These are phyloP conservation scores for Dendrocalamus sinicus DNA, from an alignment of 176 grass and related monocot genomes.

Conservation along the genomic window DNA sequence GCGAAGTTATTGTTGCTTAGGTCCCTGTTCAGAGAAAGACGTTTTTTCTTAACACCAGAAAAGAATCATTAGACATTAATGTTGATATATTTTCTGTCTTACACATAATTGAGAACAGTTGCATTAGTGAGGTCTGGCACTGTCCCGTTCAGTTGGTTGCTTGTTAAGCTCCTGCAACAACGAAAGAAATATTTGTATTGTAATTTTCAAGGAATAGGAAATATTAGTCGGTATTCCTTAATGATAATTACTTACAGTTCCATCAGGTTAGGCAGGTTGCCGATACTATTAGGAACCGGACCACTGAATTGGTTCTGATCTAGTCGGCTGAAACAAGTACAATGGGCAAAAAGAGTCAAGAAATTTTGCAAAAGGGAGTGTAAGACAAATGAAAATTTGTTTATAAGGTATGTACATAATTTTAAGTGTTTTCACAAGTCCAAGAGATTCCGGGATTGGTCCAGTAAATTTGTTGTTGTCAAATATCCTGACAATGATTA, in stretches of 20 bases:
- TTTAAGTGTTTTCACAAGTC: conserved; percentile 53
- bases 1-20: conserved; percentile 64
- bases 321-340: conserved; percentile 60
- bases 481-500: conserved; percentile 65
- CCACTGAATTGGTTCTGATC: conserved; percentile 68
- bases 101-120: conserved; percentile 57
- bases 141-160: conserved; percentile 40
- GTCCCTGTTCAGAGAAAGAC: conserved; percentile 47
- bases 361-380: conserved; percentile 15
- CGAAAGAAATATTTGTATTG: not conserved
- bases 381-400: not conserved
- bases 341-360: conserved; percentile 35
- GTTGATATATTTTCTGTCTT: conserved; percentile 42
- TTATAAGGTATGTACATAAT: conserved; percentile 59
- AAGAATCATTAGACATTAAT: conserved; percentile 9
- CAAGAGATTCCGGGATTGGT: conserved; percentile 62
- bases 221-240: conserved; percentile 39
- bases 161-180: conserved; percentile 66
- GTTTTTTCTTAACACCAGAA: not conserved
- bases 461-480: conserved; percentile 72
- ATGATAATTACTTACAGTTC: conserved; percentile 70
- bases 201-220: conserved; percentile 26
- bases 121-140: conserved; percentile 63
- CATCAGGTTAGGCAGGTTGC: conserved; percentile 48
- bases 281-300: conserved; percentile 60